Base-by-base conservation (phyloP, 352 stramenopile genomes). In the Pythium vanterpoolii region DNA sequence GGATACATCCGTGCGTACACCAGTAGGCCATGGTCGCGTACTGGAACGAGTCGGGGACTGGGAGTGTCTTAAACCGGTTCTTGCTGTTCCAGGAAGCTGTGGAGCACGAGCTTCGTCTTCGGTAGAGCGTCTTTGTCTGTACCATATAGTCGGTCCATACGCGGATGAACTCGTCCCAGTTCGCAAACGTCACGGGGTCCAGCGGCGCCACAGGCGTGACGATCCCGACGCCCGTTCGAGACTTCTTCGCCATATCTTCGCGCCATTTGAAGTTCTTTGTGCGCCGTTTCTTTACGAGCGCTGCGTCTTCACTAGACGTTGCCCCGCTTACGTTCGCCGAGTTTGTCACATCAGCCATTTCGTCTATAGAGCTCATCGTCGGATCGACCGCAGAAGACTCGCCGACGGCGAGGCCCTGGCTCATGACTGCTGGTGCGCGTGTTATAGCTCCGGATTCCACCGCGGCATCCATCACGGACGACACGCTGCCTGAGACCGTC, bases 21-120 rank as follows among this genome's bases (percentile, higher is more conserved):
- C 80, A 93, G 64, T 93, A 93, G 36, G 80, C 72, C 80, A 93
- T 93, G 13, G 80, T 93, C 24, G 83, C 83, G 57, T 89, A 93
- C 66, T 80, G 81, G 53, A 93, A 93, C 44, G 69, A 56, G 30
- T 89, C 78, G 1, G 83, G 80, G 55, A 93, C 77, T 1, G 70
- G 74, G 38, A 73, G 77, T 56, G 83, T 90, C 56, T 89, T 88
- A 60, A 80, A 87, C 18, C 77, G 79, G 59, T 87, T 73, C 62
- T 89, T 89, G 55, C 58, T 79, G 66, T 93, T 93, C 78, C 79
- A 93, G 54, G 82, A 84, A 16, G 68, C 62, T 11, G 83, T 87
- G 1, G 80, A 89, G 57, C 75, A 85, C 30, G 80, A 90, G 60
- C 80, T 90, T 21, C 83, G 73, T 7, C 83, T 77, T 10, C 83